A percentile compares a stretch with the other conserved stretches of the same genome.
These are phyloP conservation scores for Quercus bicolor DNA, from an alignment of 306 rosid species.

Conservation along the genomic window DNA sequence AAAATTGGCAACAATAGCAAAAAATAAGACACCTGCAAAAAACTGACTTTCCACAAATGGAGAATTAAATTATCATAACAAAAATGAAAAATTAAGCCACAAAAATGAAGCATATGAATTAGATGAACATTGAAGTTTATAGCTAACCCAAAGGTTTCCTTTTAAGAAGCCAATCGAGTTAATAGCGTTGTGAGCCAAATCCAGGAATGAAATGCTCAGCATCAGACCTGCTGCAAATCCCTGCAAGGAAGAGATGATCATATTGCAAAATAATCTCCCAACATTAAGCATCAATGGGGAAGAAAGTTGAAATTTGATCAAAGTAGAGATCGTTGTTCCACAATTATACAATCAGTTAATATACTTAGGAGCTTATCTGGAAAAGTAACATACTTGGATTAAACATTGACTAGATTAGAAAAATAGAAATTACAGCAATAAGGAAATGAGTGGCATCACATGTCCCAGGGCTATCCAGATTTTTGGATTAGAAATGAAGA, in stretches of 20 bases:
- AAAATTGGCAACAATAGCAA: conserved; percentile 70
- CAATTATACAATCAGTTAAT: neutral
- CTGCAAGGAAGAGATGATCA: conserved; percentile 34
- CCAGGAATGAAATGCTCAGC: conserved; percentile 95
- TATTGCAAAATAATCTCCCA: neutral
- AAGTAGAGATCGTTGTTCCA: neutral
- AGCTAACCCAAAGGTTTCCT: conserved; percentile 88
- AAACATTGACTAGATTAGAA: neutral
- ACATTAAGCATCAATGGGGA: neutral
- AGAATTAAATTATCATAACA: conserved; percentile 13
- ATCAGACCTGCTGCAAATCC: conserved; percentile 98
- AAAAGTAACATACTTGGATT: neutral
- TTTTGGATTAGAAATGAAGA: neutral
- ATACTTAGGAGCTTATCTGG: neutral
- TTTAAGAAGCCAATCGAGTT: conserved; percentile 91
- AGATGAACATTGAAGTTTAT: neutral
- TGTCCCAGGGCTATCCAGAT: neutral
- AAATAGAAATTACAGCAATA: neutral
- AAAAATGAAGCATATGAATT: neutral
- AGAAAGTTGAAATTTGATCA: neutral
- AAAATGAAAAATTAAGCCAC: conserved; percentile 2
- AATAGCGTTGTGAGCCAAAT: conserved; percentile 94
- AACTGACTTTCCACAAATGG: conserved; percentile 48
- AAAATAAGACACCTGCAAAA: conserved; percentile 91
- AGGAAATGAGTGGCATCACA: neutral